phyloP scores from a whole-genome alignment of 768 basidiomycete genomes.

The Cubamyces lactineus region DNA sequence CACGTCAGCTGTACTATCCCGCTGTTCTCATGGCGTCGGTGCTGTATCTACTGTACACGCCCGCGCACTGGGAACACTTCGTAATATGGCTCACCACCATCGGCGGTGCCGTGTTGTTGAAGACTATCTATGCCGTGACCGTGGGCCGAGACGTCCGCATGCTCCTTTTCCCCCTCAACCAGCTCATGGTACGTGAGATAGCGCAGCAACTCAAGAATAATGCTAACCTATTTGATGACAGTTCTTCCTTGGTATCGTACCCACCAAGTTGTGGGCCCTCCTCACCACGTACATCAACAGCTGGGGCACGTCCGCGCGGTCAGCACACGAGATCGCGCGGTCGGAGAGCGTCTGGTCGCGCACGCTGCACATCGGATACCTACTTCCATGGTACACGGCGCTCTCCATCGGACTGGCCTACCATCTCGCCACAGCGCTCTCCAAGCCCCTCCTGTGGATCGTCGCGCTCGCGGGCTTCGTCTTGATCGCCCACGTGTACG shows the following conservation, averaged over 20 bases:
- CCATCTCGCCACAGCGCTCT: slow-evolving; percentile 22
- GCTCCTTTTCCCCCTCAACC: slow-evolving; percentile 28
- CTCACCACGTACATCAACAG: slow-evolving; percentile 21
- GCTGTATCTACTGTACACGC: slow-evolving; percentile 26
- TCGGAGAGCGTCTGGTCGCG: slow-evolving; percentile 23
- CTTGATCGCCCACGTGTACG: slow-evolving; percentile 11
- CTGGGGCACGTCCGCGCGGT: slow-evolving; percentile 25
- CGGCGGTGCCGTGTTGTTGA: slow-evolving; percentile 29
- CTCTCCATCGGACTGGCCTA: slow-evolving; percentile 24
- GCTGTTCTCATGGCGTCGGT: slow-evolving; percentile 29
- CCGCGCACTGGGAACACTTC: slow-evolving; percentile 20
- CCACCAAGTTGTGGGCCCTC: slow-evolving; percentile 20
- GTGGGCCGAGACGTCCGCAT: slow-evolving; percentile 19
- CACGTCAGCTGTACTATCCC: slow-evolving; percentile 28
- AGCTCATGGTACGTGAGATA: slow-evolving; percentile 18
- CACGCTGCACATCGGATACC: slow-evolving; percentile 20
- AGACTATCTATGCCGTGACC: slow-evolving; percentile 27
- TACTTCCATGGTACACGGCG: slow-evolving; percentile 27
- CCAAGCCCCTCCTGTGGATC: slow-evolving; percentile 18
- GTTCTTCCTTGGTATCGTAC: slow-evolving; percentile 23
- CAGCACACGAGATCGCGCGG: slow-evolving; percentile 22
- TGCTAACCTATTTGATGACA: neutral
- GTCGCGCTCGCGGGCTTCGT: slow-evolving; percentile 7
- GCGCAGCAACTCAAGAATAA: neutral
- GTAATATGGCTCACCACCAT: slow-evolving; percentile 29